These are phyloP conservation scores for Mortierella sp. DNA, from an alignment of 371 early-diverging fungal species.

Conservation along the genomic window DNA sequence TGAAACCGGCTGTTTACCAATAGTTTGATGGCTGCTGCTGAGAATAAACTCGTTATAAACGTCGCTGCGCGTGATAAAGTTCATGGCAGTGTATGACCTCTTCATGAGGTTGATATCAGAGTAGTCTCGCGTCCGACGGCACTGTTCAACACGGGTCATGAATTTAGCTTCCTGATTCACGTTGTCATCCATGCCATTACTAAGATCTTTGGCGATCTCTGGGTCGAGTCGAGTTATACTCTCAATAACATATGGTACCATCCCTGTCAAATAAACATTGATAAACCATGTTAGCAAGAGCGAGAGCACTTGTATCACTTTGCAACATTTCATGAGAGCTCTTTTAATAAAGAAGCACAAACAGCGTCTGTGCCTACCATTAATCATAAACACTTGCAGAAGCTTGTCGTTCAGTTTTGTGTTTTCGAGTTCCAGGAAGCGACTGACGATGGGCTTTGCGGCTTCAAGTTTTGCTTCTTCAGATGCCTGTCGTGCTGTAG, in stretches of 20 bases:
- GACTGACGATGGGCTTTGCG: constrained; percentile 51
- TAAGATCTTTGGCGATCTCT: constrained; percentile 29
- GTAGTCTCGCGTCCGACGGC: constrained; percentile 40
- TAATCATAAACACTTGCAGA: constrained; percentile 45
- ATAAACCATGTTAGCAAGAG: neutral
- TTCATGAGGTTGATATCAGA: constrained; percentile 51
- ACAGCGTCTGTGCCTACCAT: constrained; percentile 17
- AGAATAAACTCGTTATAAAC: constrained; percentile 55
- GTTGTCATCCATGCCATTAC: constrained; percentile 18
- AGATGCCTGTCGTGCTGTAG: constrained; percentile 30
- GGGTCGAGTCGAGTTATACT: constrained; percentile 53
- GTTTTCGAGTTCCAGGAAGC: constrained; percentile 46
- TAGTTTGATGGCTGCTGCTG: constrained; percentile 34
- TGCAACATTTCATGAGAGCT: neutral
- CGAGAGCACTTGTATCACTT: neutral
- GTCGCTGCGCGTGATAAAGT: constrained; percentile 43
- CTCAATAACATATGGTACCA: constrained; percentile 41
- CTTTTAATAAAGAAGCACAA: neutral
- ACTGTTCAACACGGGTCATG: constrained; percentile 29
- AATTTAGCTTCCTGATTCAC: constrained; percentile 42
- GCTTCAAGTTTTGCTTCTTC: constrained; percentile 49
- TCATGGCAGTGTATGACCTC: constrained; percentile 55
- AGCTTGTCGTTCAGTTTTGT: constrained; percentile 53
- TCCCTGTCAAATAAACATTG: constrained; percentile 18
- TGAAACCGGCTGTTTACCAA: constrained; percentile 24